These are phyloP conservation scores for Magnaporthiopsis rhizophila DNA, from an alignment of 2,329 filamentous ascomycete species.

Conservation along the genomic window DNA sequence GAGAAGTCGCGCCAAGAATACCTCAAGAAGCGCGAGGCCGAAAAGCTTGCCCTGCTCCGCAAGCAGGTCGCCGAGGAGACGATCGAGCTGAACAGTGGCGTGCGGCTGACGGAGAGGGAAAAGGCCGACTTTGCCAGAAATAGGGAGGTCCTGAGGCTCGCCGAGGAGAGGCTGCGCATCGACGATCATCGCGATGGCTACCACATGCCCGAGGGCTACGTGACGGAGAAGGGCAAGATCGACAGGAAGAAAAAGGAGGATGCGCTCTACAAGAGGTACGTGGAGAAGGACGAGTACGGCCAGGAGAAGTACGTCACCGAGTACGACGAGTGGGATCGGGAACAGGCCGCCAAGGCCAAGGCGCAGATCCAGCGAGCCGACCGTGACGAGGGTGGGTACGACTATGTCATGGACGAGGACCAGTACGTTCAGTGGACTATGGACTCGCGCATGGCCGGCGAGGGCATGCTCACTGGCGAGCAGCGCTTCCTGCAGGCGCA, in stretches of 20 bases:
- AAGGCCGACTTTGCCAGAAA: constrained; percentile 86
- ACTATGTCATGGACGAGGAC: constrained; percentile 85
- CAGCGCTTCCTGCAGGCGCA: constrained; percentile 72
- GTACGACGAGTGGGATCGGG: constrained; percentile 91
- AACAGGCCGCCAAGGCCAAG: constrained; percentile 82
- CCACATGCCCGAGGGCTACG: constrained; percentile 87
- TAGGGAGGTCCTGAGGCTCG: constrained; percentile 69
- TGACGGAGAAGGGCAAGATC: constrained; percentile 86
- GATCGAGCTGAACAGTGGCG: constrained; percentile 69
- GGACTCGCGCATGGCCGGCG: constrained; percentile 64
- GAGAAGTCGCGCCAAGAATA: constrained; percentile 86
- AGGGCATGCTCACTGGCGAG: constrained; percentile 65
- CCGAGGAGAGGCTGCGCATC: constrained; percentile 77
- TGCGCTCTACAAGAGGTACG: constrained; percentile 81
- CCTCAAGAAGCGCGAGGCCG: constrained; percentile 82
- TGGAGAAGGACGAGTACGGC: constrained; percentile 79
- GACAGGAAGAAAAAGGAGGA: constrained; percentile 82
- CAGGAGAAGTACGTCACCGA: constrained; percentile 88
- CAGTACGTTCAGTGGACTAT: constrained; percentile 81
- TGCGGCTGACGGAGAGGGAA: constrained; percentile 66
- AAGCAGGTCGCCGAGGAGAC: constrained; percentile 88
- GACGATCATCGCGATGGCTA: constrained; percentile 93
- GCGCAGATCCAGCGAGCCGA: constrained; percentile 72
- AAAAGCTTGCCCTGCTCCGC: constrained; percentile 76
- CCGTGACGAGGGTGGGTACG: constrained; percentile 72